Evolutionary conservation across 108 stramenopile species (phyloP), one percentile per base, ranked within the genome.

Genomic region (Skeletonema costatum): DNA sequence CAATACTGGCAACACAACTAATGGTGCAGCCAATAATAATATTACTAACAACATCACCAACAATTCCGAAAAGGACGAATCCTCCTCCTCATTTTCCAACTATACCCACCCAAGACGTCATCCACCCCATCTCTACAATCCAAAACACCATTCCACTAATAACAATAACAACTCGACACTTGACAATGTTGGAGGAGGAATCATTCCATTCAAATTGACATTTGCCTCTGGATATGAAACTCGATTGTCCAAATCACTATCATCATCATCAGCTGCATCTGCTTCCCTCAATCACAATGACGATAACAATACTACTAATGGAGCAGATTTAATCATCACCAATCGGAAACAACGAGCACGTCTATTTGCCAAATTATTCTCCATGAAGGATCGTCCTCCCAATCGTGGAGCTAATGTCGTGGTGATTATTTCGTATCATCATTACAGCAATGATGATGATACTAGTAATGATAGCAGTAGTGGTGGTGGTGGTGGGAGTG

Each of bases 391-490:
- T 16, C 71, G 31, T 56, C 80, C 80, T 10, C 80, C 80, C 33
- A 76, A 75, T 70, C 79, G 80, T 8, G 75, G 80, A 9, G 67
- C 80, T 12, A 76, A 76, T 39, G 64, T 81, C 25, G 75, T 81
- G 13, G 68, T 81, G 13, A 76, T 63, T 14, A 60, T 81, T 41
- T 38, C 39, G 1, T 42, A 50, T 25, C 25, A 0, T 0, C 25
- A 25, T 25, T 25, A 25, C 25, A n/a, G n/a, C n/a, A 25, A 25
- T 25, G 25, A 25, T 25, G 25, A 25, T 25, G 25, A 25, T 38
- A 0, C 13, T 14, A 68, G 66, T 32, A 50, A 2, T 41, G 39
- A 11, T 12, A 11, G 39, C 1, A 5, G 1, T 35, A 1, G 33
- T 2, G 1, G 33, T 35, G 33, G 33, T 5, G 33, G 33, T 48